phyloP scores from a whole-genome alignment of 2,329 filamentous ascomycete species.

The Curvularia lunata region DNA sequence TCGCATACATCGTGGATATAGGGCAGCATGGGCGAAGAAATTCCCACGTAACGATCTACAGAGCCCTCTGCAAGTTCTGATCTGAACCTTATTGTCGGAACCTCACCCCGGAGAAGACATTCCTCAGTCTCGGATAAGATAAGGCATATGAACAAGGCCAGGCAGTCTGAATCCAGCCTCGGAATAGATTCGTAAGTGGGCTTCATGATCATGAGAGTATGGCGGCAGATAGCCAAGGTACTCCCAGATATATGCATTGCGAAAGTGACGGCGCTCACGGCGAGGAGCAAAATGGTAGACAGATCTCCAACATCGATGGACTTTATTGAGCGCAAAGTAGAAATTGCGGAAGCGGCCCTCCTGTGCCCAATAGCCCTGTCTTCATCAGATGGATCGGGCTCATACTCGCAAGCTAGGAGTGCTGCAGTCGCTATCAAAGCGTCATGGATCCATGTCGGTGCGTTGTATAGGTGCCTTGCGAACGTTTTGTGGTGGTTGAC shows the following conservation, averaged over 20 bases:
- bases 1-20: constrained; percentile 8
- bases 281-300: constrained; percentile 3
- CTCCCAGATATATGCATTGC: constrained; percentile 9
- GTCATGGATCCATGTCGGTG: constrained; percentile 5
- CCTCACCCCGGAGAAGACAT: constrained; percentile 6
- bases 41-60: constrained; percentile 12
- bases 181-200: constrained; percentile 1
- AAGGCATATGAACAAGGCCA: constrained; percentile 10
- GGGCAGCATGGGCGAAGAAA: constrained; percentile 8
- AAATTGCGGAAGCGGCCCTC: constrained; percentile 9
- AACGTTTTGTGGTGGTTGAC: constrained; percentile 12
- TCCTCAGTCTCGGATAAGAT: constrained; percentile 7
- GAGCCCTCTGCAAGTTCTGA: neutral
- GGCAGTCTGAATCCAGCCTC: constrained; percentile 4
- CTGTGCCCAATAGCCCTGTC: constrained; percentile 7
- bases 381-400: neutral
- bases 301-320: neutral
- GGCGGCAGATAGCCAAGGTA: constrained; percentile 6
- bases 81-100: constrained; percentile 9
- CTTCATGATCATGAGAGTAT: constrained; percentile 9
- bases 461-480: constrained; percentile 10
- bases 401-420: constrained; percentile 10
- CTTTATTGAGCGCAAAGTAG: constrained; percentile 7
- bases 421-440: constrained; percentile 12
- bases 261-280: constrained; percentile 13